Base-by-base conservation (phyloP, 768 basidiomycete species). In the Podaxis sp. region DNA sequence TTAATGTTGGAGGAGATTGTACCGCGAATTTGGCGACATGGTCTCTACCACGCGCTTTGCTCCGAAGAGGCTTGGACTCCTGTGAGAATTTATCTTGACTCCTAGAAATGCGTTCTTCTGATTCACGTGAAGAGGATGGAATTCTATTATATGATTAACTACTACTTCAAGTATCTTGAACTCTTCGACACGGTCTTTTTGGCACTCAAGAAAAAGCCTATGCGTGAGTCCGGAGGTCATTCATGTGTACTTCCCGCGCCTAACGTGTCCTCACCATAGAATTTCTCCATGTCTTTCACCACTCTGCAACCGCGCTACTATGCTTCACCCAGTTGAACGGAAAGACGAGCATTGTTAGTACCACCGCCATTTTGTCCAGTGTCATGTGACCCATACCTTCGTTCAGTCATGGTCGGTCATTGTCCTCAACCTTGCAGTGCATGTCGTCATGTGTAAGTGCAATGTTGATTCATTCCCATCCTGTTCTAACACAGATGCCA, bases 61-160 rank as follows among this genome's bases (percentile, higher is more conserved):
- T 74, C 83, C 63, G 79, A 82, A 28, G 70, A 76, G 2, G 87
- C 95, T 59, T 99, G 94, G 94, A 96, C 96, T 46, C 81, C 88
- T 67, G 96, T 96, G 69, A 71, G 91, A 9, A 8, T 84, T 49
- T 59, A 26, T 22, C 30, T 51, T 63, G 52, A 54, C 44, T 67
- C 39, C 53, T 54, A 67, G 67, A 67, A 59, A 65, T 68, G 52
- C 56, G 36, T 61, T 52, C 33, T 30, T 57, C 51, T 66, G 39
- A 58, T 38, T 30, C 39, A 13, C 26, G 26, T 40, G 8, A 70
- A 97, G 95, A 86, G 84, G 73, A 82, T 98, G 74, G 92, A 98
- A 79, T 90, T 95, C 71, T 98, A 93, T 81, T 99, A 99, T 81
- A 95, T 99, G 83, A 82, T 98, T 82, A 99, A 99, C 81, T 99